Percentiles rank a stretch among this genome's conserved stretches.
Evolutionary conservation across 371 early-diverging fungal species (phyloP).

Genomic region (Syncephalastrum sp.): DNA sequence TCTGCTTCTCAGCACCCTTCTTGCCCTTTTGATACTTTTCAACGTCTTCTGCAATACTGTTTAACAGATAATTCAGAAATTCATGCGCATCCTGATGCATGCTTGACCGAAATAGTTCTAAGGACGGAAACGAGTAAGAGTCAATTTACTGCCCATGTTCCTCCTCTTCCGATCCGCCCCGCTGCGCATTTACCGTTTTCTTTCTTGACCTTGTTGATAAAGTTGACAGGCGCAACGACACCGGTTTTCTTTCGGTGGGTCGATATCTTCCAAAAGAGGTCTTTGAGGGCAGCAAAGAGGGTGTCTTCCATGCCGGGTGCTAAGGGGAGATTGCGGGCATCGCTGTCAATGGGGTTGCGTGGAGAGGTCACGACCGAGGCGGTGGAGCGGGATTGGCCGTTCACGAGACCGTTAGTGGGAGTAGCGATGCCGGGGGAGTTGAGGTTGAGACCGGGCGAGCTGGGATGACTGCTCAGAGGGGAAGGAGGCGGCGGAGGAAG

Average conservation of each 20-base stretch:
- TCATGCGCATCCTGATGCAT: slow-evolving; percentile 99
- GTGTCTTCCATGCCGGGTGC: slow-evolving; percentile 73
- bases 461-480: slow-evolving; percentile 25
- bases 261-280: slow-evolving; percentile 84
- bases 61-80: slow-evolving; percentile 91
- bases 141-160: not conserved
- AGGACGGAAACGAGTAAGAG: no score
- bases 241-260: slow-evolving; percentile 84
- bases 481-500: slow-evolving; percentile 29
- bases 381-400: not conserved
- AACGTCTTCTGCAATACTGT: slow-evolving; percentile 89
- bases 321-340: slow-evolving; percentile 28
- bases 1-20: slow-evolving; percentile 1
- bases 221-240: slow-evolving; percentile 82
- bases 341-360: slow-evolving; percentile 14
- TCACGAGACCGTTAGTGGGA: not conserved
- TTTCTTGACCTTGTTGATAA: slow-evolving; percentile 83
- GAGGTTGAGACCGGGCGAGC: not conserved
- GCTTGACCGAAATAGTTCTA: slow-evolving; percentile 89
- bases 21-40: slow-evolving; percentile 54
- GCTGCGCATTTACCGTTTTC: slow-evolving; percentile 73
- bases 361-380: not conserved
- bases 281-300: slow-evolving; percentile 82
- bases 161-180: not conserved
- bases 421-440: not conserved